phyloP scores from a whole-genome alignment of 108 stramenopile species.

The Asterionellopsis glacialis region DNA sequence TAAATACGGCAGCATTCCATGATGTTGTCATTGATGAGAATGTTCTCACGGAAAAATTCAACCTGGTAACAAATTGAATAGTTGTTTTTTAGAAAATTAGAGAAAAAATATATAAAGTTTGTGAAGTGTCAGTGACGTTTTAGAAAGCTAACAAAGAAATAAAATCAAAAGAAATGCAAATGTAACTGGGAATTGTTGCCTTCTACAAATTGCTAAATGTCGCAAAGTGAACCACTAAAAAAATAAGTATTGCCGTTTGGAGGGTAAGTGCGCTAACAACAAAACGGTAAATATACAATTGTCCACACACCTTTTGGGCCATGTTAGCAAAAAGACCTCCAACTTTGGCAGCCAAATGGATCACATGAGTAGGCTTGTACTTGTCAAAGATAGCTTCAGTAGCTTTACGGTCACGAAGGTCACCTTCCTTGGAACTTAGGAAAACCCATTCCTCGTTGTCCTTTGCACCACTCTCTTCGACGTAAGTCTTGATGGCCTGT shows the following conservation, averaged over 20 bases:
- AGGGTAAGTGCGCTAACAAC: background rate
- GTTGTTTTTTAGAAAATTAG: background rate
- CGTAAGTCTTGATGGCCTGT: constrained; percentile 82
- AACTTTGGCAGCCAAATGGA: constrained; percentile 98
- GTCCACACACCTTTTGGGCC: constrained; percentile 60
- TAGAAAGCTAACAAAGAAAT: too few species aligned
- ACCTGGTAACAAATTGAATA: constrained; percentile 37
- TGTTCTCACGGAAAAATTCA: constrained; percentile 99
- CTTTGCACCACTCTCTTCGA: constrained; percentile 30
- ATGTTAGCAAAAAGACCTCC: constrained; percentile 95
- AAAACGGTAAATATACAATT: background rate
- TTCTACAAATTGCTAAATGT: background rate
- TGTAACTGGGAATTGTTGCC: too few species aligned
- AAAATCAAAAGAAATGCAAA: too few species aligned
- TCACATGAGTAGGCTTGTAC: constrained; percentile 93
- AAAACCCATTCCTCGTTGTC: constrained; percentile 79
- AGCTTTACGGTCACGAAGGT: constrained; percentile 68
- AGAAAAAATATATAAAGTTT: background rate
- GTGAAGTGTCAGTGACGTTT: too few species aligned
- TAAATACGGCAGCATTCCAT: constrained; percentile 93
- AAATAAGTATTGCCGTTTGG: too few species aligned
- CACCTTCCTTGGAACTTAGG: constrained; percentile 78
- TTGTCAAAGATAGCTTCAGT: constrained; percentile 93
- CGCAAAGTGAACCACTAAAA: background rate
- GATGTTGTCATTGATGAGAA: constrained; percentile 94